Evolutionary conservation across 768 basidiomycete genomes (phyloP), one percentile per base, ranked within the genome.

Genomic region (Amanita polypyramis): DNA sequence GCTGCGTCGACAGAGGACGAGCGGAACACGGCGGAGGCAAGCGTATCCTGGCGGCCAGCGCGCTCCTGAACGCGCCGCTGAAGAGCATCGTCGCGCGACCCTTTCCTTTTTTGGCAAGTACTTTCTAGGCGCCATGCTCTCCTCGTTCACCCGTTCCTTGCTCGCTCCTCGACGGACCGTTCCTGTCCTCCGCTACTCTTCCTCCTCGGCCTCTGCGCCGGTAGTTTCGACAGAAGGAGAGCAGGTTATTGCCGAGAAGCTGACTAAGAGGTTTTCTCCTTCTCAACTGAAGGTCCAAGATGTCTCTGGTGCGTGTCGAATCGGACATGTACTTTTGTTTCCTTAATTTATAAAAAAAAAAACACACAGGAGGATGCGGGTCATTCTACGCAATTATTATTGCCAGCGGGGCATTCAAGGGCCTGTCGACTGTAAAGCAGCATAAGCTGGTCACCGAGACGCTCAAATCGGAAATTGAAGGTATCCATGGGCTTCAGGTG

Each of bases 321-420:
- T 47, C n/a, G n/a, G n/a, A 29, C 20, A 20, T 23, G 32, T 30
- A 14, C 12, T 32, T 23, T 17, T 23, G n/a, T n/a, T n/a, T n/a
- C n/a, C 29, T 25, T 25, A 27, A 21, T n/a, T 38, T 21, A 30
- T 37, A 23, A 23, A 53, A 25, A 30, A n/a, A n/a, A n/a, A n/a
- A n/a, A n/a, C n/a, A n/a, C n/a, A 14, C 37, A 96, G 95, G 93
- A 46, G 96, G 96, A 19, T 98, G 96, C 60, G 96, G 96, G n/a
- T 76, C 82, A 3, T 99, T 98, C 66, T 99, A 95, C 57, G 88
- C 93, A 36, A 94, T 99, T 52, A 75, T 77, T 10, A 87, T 99
- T 52, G 77, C 85, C 3, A 92, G 89, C 50, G 63, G 78, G n/a
- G 74, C 74, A 1, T 98, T 99, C 73, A 81, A 84, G 54, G 95